Base-by-base conservation (phyloP, 306 rosid genomes). In the Quercus agrifolia region DNA sequence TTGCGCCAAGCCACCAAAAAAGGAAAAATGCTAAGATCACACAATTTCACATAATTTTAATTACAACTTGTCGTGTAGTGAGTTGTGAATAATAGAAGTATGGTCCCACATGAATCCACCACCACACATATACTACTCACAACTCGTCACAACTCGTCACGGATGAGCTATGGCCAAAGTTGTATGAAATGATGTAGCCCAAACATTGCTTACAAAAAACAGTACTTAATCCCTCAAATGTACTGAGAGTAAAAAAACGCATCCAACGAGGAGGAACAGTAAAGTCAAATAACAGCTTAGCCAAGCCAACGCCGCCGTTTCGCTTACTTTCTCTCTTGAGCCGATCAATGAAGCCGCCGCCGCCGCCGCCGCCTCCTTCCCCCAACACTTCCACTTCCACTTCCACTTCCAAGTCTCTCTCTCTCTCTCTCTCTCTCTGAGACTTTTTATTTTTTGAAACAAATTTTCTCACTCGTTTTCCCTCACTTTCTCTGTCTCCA, bases 281-380 rank as follows among this genome's bases (percentile, higher is more conserved):
- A 38, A 7, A 38, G 46, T 7, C 46, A 38, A 38, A 38, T 8
- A 38, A 38, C 11, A 13, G 17, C 54, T 12, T 3, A 49, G 54
- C 54, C 54, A 10, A 49, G 54, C 54, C 54, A 10, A 49, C 14
- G 54, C 54, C 64, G 10, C 69, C 15, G 57, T 33, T 18, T 59
- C 7, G 12, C 4, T 19, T 14, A 52, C 66, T 7, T 27, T 77
- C 21, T 70, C 56, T 19, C 30, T 38, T 14, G 72, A 85, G 88
- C 90, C 83, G 88, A 86, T 84, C 80, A 69, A 79, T 85, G 81
- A 75, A 90, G 88, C 88, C 85, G 78, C 88, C 83, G 78, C 14
- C 17, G 5, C 17, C 54, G 15, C 54, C 54, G 15, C 54, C 54
- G 88, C 88, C 85, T 79, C 88, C 83, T 71, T 85, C 87, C 68